Base-by-base conservation (phyloP, 805 yeast species). In the Saturnispora ahearnii region DNA sequence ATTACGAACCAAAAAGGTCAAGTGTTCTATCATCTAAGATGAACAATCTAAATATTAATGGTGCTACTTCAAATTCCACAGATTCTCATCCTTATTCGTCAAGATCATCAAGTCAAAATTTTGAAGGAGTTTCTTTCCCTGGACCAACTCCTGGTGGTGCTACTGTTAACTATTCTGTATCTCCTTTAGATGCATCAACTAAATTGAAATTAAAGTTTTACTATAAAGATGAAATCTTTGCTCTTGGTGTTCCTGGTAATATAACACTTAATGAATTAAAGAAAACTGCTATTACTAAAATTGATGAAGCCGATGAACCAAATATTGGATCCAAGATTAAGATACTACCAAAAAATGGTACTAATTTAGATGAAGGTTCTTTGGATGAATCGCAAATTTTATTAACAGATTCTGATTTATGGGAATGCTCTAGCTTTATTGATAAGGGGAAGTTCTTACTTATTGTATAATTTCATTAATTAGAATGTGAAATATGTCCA, bases 221-320 rank as follows among this genome's bases (percentile, higher is more conserved):
- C 62, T 84, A 79, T 59, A 82, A 81, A 51, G 93, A 84, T 59
- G 95, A 86, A 61, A 86, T 86, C 13, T 86, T 85, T 69, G 93
- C 88, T 1, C 71, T 86, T 26, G 59, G 59, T 10, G 63, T 67
- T n/a, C 52, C 60, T 3, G 57, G 58, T 3, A 57, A 56, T 36
- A 54, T 59, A 11, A 50, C 57, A 2, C 48, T 67, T 12, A 31
- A 42, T 2, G 62, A 61, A 1, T 50, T 68, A 43, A 65, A 62
- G 49, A 53, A 53, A 22, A 22, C 55, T 21, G 59, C 66, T 7
- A 49, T 60, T 29, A 63, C 68, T 2, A 57, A 67, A 40, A 56
- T 65, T 13, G 68, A 65, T 49, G 69, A 65, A 47, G 51, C 52
- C 22, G 57, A 59, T 30, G 62, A 57, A 0, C 57, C 58, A 5